Percentiles rank a stretch among this genome's conserved stretches.
Evolutionary conservation across 148 eudicot genomes (phyloP).

Genomic region (Hydrangea macrophylla): DNA sequence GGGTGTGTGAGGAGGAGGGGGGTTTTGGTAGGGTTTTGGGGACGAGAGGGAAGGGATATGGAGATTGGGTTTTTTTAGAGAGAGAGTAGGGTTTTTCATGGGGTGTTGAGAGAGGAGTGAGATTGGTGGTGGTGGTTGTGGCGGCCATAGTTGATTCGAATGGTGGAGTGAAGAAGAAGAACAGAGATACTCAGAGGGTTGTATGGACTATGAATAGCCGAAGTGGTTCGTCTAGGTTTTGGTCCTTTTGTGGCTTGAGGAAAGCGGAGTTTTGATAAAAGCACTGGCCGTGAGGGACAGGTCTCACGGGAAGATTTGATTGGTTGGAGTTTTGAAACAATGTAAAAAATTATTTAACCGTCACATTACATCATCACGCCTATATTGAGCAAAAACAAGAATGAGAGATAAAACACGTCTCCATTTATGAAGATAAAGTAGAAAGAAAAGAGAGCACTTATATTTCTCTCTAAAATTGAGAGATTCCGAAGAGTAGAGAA

Average conservation of each 20-base stretch:
- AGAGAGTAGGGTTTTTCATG: constrained; percentile 5
- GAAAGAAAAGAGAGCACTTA: no score
- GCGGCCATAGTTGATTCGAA: constrained; percentile 17
- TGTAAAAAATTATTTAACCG: no score
- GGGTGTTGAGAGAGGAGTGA: constrained; percentile 12
- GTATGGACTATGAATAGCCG: constrained; percentile 31
- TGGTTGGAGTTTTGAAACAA: no score
- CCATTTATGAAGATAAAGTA: no score
- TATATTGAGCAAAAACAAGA: no score
- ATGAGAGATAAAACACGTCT: no score
- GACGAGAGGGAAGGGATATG: not conserved
- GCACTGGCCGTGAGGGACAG: not conserved
- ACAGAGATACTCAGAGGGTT: not conserved
- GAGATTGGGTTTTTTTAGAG: constrained; percentile 3
- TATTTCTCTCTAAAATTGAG: no score
- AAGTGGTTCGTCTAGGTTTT: constrained; percentile 23
- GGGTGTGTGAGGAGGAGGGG: constrained; percentile 10
- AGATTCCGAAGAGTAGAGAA: no score
- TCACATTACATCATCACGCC: no score
- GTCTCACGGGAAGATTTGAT: not conserved
- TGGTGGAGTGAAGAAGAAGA: constrained; percentile 10
- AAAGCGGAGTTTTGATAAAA: not conserved
- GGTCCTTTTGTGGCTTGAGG: constrained; percentile 8
- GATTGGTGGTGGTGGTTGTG: constrained; percentile 18
- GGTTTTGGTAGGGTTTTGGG: constrained; percentile 11